phyloP scores from a whole-genome alignment of 177 flowering plant species.

The Telopea speciosissima region DNA sequence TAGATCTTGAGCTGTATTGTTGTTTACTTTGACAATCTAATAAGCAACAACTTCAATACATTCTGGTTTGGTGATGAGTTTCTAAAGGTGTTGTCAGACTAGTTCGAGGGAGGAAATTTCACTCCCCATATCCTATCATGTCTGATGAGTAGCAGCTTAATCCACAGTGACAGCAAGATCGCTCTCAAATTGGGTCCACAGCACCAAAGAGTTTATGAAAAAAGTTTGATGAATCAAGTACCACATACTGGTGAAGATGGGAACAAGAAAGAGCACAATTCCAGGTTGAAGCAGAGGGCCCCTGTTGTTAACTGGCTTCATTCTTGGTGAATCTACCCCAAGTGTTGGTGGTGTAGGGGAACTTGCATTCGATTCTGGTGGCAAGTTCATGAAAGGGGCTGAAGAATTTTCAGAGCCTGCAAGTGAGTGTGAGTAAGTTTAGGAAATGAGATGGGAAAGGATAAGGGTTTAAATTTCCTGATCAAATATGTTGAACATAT shows the following conservation, averaged over 20 bases:
- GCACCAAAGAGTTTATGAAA: background rate
- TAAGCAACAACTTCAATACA: background rate
- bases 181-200: background rate
- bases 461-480: too few relatives aligned
- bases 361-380: slow-evolving; percentile 7
- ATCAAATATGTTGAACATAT: background rate
- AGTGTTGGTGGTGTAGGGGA: slow-evolving; percentile 7
- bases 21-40: background rate
- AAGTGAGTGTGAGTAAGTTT: background rate
- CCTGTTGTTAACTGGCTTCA: background rate
- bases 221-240: background rate
- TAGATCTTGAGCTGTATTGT: background rate
- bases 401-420: slow-evolving; percentile 9
- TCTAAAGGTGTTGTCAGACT: background rate
- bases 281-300: slow-evolving; percentile 5
- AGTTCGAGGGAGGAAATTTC: background rate
- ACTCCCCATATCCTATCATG: background rate
- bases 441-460: background rate
- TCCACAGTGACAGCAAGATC: background rate
- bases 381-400: background rate
- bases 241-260: slow-evolving; percentile 1
- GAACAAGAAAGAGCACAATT: background rate
- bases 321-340: background rate
- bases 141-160: background rate
- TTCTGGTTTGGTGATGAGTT: background rate